Evolutionary conservation across 2,329 filamentous ascomycete species (phyloP).

Genomic region (Aspergillus alliaceus): DNA sequence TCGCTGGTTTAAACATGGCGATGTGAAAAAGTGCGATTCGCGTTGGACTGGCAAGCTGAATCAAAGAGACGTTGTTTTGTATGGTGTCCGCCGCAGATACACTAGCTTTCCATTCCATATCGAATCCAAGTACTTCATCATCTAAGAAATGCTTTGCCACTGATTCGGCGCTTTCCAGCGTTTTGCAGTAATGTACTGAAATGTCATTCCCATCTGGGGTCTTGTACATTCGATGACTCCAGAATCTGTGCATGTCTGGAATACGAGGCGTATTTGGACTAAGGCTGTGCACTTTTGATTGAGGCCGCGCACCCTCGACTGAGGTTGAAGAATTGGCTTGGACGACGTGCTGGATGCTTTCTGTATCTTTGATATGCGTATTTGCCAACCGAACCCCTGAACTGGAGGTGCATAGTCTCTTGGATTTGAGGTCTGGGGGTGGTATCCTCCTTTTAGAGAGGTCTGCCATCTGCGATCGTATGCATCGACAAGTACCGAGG

Average conservation of each 20-base stretch:
- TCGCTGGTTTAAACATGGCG: conserved; percentile 57
- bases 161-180: conserved; percentile 64
- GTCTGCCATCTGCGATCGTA: neutral
- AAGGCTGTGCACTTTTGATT: neutral
- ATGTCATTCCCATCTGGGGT: conserved; percentile 54
- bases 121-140: conserved; percentile 77
- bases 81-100: conserved; percentile 50
- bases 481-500: neutral
- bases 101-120: conserved; percentile 76
- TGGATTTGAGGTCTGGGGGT: neutral
- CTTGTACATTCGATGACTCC: conserved; percentile 44
- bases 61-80: conserved; percentile 72
- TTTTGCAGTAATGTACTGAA: conserved; percentile 76
- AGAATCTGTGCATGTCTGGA: conserved; percentile 21
- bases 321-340: neutral
- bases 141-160: conserved; percentile 65
- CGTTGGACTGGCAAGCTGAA: conserved; percentile 77
- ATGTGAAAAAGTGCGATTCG: conserved; percentile 81
- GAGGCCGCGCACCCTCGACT: neutral
- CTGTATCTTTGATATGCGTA: neutral
- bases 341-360: neutral
- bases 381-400: neutral
- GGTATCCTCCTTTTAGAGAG: neutral
- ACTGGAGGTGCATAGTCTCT: neutral
- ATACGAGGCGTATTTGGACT: neutral